A percentile compares a stretch with the other conserved stretches of the same genome.
Evolutionary conservation across 495 filamentous ascomycete genomes (phyloP).

Genomic region (Aspergillus heteromorphus): DNA sequence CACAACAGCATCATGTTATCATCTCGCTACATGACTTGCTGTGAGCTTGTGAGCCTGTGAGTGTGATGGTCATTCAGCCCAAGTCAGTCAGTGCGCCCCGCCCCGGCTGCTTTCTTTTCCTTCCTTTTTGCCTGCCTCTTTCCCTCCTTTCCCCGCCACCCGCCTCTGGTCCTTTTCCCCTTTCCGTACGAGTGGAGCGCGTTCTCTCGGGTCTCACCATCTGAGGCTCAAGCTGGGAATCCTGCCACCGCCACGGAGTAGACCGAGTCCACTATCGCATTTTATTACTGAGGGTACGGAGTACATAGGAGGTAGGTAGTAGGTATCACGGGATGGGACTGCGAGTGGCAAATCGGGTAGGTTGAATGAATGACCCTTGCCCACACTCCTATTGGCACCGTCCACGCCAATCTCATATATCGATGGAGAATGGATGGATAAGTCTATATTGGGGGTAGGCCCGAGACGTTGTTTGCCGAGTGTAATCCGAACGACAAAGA

Average conservation of each 20-base stretch:
- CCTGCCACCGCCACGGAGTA: too few relatives aligned
- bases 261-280: background rate
- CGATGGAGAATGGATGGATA: background rate
- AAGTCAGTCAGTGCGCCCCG: background rate
- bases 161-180: background rate
- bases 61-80: background rate
- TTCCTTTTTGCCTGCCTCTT: background rate
- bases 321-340: background rate
- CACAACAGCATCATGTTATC: too few relatives aligned
- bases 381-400: too few relatives aligned
- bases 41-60: too few relatives aligned
- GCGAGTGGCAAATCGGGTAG: background rate
- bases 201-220: background rate
- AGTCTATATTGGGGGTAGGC: background rate
- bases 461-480: slow-evolving; percentile 2
- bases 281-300: too few relatives aligned
- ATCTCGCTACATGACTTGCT: too few relatives aligned
- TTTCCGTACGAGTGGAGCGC: background rate
- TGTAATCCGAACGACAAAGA: slow-evolving; percentile 8
- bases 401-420: too few relatives aligned
- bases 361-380: background rate
- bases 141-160: background rate
- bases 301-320: background rate
- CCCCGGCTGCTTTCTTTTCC: background rate
- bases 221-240: background rate